Percentiles rank a stretch among this genome's conserved stretches.
These are phyloP conservation scores for Saprolegnia diclina DNA, from an alignment of 352 stramenopile genomes.

Conservation along the genomic window DNA sequence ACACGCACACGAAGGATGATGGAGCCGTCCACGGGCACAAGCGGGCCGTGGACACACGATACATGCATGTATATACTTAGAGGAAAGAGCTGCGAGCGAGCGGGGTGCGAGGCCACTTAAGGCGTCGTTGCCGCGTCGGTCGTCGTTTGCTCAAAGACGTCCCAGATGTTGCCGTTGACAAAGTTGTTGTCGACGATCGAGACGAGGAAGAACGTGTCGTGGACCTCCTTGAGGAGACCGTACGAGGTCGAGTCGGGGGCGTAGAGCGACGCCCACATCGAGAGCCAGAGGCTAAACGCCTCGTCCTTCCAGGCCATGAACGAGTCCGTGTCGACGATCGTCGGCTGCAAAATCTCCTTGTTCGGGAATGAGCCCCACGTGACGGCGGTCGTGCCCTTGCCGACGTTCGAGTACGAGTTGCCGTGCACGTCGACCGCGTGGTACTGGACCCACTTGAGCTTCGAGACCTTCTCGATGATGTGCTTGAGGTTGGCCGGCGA, in stretches of 20 bases:
- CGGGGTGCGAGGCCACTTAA: constrained; percentile 25
- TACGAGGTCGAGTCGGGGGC: constrained; percentile 84
- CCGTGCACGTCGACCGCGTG: constrained; percentile 86
- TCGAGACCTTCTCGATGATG: constrained; percentile 80
- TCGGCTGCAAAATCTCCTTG: constrained; percentile 95
- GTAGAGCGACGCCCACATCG: constrained; percentile 95
- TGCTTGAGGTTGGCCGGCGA: constrained; percentile 89
- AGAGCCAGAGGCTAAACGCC: constrained; percentile 95
- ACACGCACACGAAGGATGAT: too few relatives aligned
- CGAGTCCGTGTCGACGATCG: constrained; percentile 96
- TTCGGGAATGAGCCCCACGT: constrained; percentile 98
- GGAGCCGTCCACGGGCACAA: too few relatives aligned
- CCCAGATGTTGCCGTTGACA: constrained; percentile 80
- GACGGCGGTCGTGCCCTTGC: constrained; percentile 90
- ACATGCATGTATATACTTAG: too few relatives aligned
- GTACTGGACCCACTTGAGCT: constrained; percentile 85
- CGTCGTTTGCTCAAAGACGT: constrained; percentile 45
- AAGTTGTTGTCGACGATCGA: constrained; percentile 99
- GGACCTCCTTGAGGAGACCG: constrained; percentile 92
- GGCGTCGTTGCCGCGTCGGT: constrained; percentile 17
- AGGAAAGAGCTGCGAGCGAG: neutral
- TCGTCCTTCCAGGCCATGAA: constrained; percentile 97
- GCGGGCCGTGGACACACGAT: too few relatives aligned
- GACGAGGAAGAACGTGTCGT: constrained; percentile 97
- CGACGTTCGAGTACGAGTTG: constrained; percentile 87